These are phyloP conservation scores for Leonotis leonurus DNA, from an alignment of 257 asterid genomes.

Conservation along the genomic window DNA sequence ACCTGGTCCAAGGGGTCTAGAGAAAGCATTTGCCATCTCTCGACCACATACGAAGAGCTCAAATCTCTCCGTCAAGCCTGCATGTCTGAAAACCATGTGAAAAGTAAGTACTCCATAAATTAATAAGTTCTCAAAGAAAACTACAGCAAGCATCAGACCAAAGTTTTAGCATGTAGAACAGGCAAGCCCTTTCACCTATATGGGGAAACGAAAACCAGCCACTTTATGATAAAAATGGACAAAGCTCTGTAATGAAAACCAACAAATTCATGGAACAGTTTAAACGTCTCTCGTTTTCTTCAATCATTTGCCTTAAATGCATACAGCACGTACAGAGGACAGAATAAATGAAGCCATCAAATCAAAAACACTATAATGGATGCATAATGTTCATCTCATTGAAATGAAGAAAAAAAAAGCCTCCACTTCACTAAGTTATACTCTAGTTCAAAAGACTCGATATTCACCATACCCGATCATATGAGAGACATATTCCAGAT, in stretches of 20 bases:
- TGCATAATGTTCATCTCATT: neutral
- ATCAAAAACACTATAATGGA: neutral
- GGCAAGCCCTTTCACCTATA: constrained; percentile 69
- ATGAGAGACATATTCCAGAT: too few relatives aligned
- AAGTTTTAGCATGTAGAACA: neutral
- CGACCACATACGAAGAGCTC: constrained; percentile 95
- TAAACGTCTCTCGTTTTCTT: too few relatives aligned
- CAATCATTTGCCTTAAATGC: too few relatives aligned
- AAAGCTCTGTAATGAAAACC: too few relatives aligned
- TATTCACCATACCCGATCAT: neutral
- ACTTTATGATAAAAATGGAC: neutral
- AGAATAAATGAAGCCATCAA: neutral
- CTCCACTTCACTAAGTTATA: neutral
- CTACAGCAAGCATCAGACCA: too few relatives aligned
- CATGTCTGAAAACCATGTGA: constrained; percentile 35
- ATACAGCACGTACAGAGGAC: too few relatives aligned
- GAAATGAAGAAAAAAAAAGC: neutral
- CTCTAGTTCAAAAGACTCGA: neutral
- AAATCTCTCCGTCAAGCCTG: constrained; percentile 92
- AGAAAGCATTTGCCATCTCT: constrained; percentile 93
- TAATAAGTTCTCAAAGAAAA: too few relatives aligned
- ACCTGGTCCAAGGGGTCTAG: constrained; percentile 98
- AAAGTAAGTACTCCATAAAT: constrained; percentile 9
- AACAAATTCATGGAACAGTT: too few relatives aligned
- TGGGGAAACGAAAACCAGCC: constrained; percentile 1